Evolutionary conservation across 139 green algal genomes (phyloP), one percentile per base, ranked within the genome.

Genomic region (Spirogloea muscicola): DNA sequence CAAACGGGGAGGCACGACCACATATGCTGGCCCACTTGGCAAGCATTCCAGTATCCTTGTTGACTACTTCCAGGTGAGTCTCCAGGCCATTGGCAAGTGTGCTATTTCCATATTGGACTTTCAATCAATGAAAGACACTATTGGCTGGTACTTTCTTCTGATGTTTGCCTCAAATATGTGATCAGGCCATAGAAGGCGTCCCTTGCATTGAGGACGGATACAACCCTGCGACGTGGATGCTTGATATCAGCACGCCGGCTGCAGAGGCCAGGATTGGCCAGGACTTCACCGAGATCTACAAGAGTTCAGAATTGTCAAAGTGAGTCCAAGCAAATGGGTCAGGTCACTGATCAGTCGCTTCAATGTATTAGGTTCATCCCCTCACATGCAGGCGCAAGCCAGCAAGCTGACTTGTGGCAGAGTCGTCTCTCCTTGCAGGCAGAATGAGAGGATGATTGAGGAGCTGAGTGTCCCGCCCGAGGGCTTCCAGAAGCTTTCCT

Each of bases 211-310:
- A 46, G 39, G 67, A 78, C 3, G 79, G 84, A 21, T 70, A 87
- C 61, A 94, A 94, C 80, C 89, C 89, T 5, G 86, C 89, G 49
- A 92, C 87, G 5, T 94, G 89, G 89, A 91, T 94, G 88, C 80
- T 94, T 25, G 86, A 91, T 36, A 76, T 88, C 6, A 68, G 43
- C 27, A 77, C 52, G 34, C 69, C 69, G 9, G 69, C 55, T 27
- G 34, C 33, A n/a, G 55, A 71, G 34, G 25, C 52, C 34, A 18
- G 55, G 33, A 68, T 69, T 21, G 69, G 69, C 58, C 38, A n/a
- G 21, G 69, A 77, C 60, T 77, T 77, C 58, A 57, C 58, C 58
- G 69, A 77, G 1, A 69, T 77, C 36, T 77, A 51, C 52, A 52
- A 33, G 18, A 59, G 58, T 37, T 70, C 55, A 10, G 31, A 69